Conservation (phyloP, 2,329 filamentous ascomycete genomes). For the Hypoxylon sp. region DNA sequence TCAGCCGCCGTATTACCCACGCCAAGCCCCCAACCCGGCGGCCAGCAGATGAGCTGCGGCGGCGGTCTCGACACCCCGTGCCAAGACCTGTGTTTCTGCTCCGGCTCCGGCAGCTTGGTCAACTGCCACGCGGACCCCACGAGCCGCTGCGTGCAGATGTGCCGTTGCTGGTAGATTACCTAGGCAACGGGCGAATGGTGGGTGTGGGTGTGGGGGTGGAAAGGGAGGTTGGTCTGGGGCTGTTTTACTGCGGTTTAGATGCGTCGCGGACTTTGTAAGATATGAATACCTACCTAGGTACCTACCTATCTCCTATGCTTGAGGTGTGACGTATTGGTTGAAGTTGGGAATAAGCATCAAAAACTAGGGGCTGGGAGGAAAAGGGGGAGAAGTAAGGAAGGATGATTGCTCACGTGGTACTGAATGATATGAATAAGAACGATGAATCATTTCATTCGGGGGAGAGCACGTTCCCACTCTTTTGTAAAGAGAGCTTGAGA, state of each 20-base stretch:
- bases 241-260: background rate
- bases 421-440: background rate
- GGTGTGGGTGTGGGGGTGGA: too few species aligned
- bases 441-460: background rate
- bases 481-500: background rate
- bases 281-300: background rate
- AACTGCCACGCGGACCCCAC: constrained; percentile 50
- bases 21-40: constrained; percentile 17
- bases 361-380: background rate
- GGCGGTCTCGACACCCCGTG: constrained; percentile 41
- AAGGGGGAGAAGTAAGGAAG: background rate
- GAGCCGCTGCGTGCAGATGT: constrained; percentile 47
- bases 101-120: constrained; percentile 14
- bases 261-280: background rate
- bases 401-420: background rate
- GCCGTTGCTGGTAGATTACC: constrained; percentile 30
- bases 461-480: background rate
- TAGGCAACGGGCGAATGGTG: background rate
- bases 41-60: constrained; percentile 38
- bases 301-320: background rate
- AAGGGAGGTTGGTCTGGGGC: background rate
- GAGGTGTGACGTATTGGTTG: background rate
- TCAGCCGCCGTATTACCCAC: constrained; percentile 9
- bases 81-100: constrained; percentile 46
- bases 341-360: background rate